Conservation (phyloP, 768 basidiomycete species). For the Crucibulum laeve region DNA sequence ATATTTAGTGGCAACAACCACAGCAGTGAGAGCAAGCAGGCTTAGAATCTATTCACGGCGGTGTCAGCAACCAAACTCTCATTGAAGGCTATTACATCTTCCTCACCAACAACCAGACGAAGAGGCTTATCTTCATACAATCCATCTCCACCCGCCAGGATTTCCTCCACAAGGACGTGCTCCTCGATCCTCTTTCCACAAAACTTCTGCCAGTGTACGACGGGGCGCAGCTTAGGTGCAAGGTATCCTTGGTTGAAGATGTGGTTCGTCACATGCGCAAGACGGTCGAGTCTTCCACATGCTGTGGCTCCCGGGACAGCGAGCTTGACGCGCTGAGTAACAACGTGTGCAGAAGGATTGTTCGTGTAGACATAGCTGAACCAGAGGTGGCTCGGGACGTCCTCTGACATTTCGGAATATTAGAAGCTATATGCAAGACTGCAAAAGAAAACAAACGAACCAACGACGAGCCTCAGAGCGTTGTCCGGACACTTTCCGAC, state of each 20-base stretch:
- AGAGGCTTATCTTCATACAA: slow-evolving; percentile 28
- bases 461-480: slow-evolving; percentile 42
- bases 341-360: slow-evolving; percentile 21
- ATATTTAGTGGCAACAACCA: background rate
- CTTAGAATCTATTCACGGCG: background rate
- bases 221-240: slow-evolving; percentile 24
- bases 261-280: slow-evolving; percentile 46
- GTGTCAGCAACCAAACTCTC: background rate
- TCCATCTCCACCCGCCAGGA: slow-evolving; percentile 26
- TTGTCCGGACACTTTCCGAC: slow-evolving; percentile 36
- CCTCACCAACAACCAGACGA: slow-evolving; percentile 31
- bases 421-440: background rate
- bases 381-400: slow-evolving; percentile 35
- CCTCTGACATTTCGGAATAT: slow-evolving; percentile 23
- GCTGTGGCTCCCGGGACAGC: slow-evolving; percentile 16
- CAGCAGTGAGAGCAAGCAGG: background rate
- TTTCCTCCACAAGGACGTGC: slow-evolving; percentile 15
- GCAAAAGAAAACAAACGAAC: slow-evolving; percentile 21
- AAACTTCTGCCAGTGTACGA: slow-evolving; percentile 35
- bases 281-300: slow-evolving; percentile 29
- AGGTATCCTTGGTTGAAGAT: slow-evolving; percentile 38
- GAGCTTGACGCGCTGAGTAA: slow-evolving; percentile 41
- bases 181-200: slow-evolving; percentile 31
- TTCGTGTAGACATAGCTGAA: slow-evolving; percentile 38
- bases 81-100: background rate